A percentile compares a stretch with the other conserved stretches of the same genome.
These are phyloP conservation scores for Aspergillus neoniger DNA, from an alignment of 2,329 filamentous ascomycete genomes.

Conservation along the genomic window DNA sequence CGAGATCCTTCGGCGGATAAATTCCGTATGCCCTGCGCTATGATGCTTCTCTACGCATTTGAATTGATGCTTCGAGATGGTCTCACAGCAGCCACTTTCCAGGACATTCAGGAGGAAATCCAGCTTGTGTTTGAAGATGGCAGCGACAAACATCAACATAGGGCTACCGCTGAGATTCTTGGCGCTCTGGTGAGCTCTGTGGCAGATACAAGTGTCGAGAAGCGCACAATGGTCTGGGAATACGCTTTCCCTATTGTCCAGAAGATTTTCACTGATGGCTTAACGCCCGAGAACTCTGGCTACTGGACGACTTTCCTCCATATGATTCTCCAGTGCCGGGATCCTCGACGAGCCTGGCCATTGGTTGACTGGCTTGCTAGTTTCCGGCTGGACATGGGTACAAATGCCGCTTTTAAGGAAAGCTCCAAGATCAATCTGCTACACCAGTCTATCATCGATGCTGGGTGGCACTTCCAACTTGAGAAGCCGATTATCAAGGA, in stretches of 20 bases:
- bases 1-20: constrained; percentile 78
- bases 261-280: constrained; percentile 80
- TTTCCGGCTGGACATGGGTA: constrained; percentile 90
- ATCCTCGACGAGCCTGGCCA: constrained; percentile 84
- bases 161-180: constrained; percentile 90
- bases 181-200: constrained; percentile 81
- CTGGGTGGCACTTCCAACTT: constrained; percentile 93
- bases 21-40: constrained; percentile 84
- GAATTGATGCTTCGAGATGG: constrained; percentile 79
- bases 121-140: constrained; percentile 83
- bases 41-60: constrained; percentile 85
- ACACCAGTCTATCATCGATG: constrained; percentile 82
- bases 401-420: constrained; percentile 98
- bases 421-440: constrained; percentile 92
- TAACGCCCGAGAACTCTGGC: constrained; percentile 89
- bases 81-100: constrained; percentile 73
- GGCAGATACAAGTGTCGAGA: constrained; percentile 72
- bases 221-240: constrained; percentile 77
- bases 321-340: constrained; percentile 81
- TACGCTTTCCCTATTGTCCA: constrained; percentile 89
- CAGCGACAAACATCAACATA: constrained; percentile 95
- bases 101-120: constrained; percentile 83
- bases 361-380: constrained; percentile 78
- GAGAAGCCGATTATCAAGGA: constrained; percentile 86
- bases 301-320: constrained; percentile 97